A percentile compares a stretch with the other conserved stretches of the same genome.
Evolutionary conservation across 2,329 filamentous ascomycete genomes (phyloP).

Genomic region (Periconia macrospinosa): DNA sequence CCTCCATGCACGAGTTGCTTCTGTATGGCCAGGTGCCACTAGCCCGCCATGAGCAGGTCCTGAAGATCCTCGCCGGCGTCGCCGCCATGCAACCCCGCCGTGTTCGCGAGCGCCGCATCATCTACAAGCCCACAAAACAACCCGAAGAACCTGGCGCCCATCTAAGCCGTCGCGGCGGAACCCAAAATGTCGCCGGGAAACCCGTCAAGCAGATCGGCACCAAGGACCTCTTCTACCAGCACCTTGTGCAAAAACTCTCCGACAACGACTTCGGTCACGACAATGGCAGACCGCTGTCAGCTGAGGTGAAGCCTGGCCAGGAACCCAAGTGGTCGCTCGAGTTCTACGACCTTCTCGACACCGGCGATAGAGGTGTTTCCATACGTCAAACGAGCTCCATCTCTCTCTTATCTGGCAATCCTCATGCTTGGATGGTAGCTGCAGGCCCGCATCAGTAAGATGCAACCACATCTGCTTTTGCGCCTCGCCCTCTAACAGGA

Average conservation of each 20-base stretch:
- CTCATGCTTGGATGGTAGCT: conserved; percentile 53
- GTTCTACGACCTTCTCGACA: conserved; percentile 49
- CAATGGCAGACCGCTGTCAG: conserved; percentile 18
- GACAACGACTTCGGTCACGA: conserved; percentile 39
- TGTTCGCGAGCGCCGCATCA: conserved; percentile 57
- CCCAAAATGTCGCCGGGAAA: conserved; percentile 35
- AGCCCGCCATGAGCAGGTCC: conserved; percentile 60
- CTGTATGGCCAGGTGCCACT: conserved; percentile 62
- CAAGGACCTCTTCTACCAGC: conserved; percentile 57
- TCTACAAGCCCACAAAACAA: conserved; percentile 60
- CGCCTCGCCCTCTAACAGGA: conserved; percentile 19
- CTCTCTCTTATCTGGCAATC: conserved; percentile 53
- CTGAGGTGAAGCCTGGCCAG: conserved; percentile 22
- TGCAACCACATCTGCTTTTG: conserved; percentile 7
- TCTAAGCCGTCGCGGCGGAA: conserved; percentile 39
- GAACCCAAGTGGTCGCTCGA: conserved; percentile 40
- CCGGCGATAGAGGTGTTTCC: conserved; percentile 57
- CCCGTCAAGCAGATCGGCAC: conserved; percentile 30
- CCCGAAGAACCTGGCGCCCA: conserved; percentile 43
- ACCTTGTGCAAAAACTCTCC: conserved; percentile 50
- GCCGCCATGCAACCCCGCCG: conserved; percentile 63
- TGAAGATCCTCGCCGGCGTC: conserved; percentile 64
- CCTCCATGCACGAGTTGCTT: conserved; percentile 63
- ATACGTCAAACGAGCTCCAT: conserved; percentile 55
- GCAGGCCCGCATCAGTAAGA: conserved; percentile 56